These are phyloP conservation scores for Nepenthes gracilis DNA, from an alignment of 148 eudicot genomes.

Conservation along the genomic window DNA sequence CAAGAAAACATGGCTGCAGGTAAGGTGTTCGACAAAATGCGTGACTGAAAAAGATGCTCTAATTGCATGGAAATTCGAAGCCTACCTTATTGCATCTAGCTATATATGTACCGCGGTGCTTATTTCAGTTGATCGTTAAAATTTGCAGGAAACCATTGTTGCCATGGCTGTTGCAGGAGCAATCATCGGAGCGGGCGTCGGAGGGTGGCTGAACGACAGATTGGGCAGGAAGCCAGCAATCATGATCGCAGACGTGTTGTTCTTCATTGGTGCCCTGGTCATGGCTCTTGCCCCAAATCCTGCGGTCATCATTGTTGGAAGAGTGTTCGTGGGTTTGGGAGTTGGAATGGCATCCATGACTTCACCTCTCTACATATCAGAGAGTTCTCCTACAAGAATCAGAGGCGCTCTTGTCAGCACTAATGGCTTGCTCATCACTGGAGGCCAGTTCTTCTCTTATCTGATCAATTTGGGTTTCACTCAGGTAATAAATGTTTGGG, in stretches of 20 bases:
- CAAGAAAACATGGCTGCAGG: slow-evolving; percentile 35
- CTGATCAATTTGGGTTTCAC: slow-evolving; percentile 61
- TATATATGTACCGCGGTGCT: background rate
- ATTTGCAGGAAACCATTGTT: slow-evolving; percentile 57
- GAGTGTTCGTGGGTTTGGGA: slow-evolving; percentile 61
- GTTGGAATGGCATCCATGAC: slow-evolving; percentile 91
- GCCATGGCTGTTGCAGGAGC: slow-evolving; percentile 79
- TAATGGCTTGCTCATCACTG: slow-evolving; percentile 56
- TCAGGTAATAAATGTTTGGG: slow-evolving; percentile 12
- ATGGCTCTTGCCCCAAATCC: slow-evolving; percentile 52
- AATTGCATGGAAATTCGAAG: no score
- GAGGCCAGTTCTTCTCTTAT: slow-evolving; percentile 56
- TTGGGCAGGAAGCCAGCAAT: slow-evolving; percentile 51
- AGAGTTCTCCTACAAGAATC: slow-evolving; percentile 62
- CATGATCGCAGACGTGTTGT: slow-evolving; percentile 45
- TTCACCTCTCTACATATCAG: slow-evolving; percentile 65
- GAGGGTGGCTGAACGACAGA: slow-evolving; percentile 53
- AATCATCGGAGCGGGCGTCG: slow-evolving; percentile 53
- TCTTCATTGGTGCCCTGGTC: slow-evolving; percentile 49
- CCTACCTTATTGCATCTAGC: no score
- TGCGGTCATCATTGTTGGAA: slow-evolving; percentile 50
- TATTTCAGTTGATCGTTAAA: background rate
- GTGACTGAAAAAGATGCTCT: no score
- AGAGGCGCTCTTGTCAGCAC: slow-evolving; percentile 74
- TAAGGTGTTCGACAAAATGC: background rate